Base-by-base conservation (phyloP, 2,329 filamentous ascomycete genomes). In the Epichloe typhina region DNA sequence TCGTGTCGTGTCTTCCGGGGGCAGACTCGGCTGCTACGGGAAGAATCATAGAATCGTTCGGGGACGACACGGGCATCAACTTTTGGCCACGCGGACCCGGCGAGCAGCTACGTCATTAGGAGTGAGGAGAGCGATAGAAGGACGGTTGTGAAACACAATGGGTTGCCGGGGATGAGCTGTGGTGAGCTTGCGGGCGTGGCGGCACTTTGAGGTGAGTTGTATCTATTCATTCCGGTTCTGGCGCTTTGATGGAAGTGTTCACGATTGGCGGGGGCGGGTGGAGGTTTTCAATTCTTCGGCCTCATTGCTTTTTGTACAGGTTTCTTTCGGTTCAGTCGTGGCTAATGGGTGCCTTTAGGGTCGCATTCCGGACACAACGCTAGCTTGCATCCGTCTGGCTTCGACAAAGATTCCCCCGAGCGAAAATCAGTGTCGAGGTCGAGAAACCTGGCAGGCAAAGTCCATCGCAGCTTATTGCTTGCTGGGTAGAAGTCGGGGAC, bases 131-230 rank as follows among this genome's bases (percentile, higher is more conserved):
- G 73, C 3, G 77, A 75, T 19, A 83, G 77, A 50, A 73, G 85
- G 43, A 88, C 84, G 0, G 78, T 88, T 52, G 79, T 88, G 51
- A 88, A 82, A 62, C 77, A 81, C 64, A 86, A 82, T 58, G 72
- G 75, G 52, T 71, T 88, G 37, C 74, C 75, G 84, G 88, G 7
- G 1, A 26, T 26, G 23, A 26, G 23, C 23, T 26, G 23, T 26
- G 23, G 23, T 26, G 23, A 26, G 64, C 86, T 88, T 53, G 59
- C 63, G 15, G 53, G 52, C 12, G 66, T 75, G 19, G 70, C 67
- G 38, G 23, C 21, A 21, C 21, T 21, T 21, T 4, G 21, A 21
- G 21, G 21, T 3, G 21, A 21, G 21, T 21, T 21, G 21, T 5
- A 21, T 21, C 21, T 21, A 4, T 21, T 1, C 21, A 21, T 21